Evolutionary conservation across 805 yeast species (phyloP), one percentile per base, ranked within the genome.

Genomic region (Phaffomyces antillensis): DNA sequence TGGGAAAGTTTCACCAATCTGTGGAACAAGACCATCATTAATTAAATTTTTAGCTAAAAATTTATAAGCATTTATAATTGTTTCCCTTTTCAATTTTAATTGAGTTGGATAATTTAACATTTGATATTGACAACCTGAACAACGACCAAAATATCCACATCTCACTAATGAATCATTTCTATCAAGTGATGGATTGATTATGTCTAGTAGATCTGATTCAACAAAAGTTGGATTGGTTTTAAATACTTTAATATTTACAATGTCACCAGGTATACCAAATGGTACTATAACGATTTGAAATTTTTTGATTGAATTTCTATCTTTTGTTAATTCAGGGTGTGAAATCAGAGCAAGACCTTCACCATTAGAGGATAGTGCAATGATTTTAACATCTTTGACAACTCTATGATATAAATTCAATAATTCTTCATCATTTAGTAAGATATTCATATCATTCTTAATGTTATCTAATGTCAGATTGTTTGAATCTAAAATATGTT

Each of bases 121-220:
- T 61, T 93, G 98, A 60, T 81, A 88, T 66, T 93, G 98, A 63
- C 98, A 90, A 4, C 98, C 98, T 1, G 96, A 86, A 62, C 97
- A 90, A 51, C 79, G 78, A 13, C 96, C 96, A 66, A 91, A 93
- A 66, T 93, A 93, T 51, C 77, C 73, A 66, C 96, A 88, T 52
- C 75, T 75, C 45, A 83, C 78, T 42, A 85, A 71, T 7, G 68
- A 60, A 53, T 85, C 82, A 48, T 86, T 71, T 40, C 77, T 66
- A 39, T 53, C 60, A 4, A 50, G 45, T 0, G 83, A 71, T 2
- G 68, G 55, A 49, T 65, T 44, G 3, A 67, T 54, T 5, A 87
- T 75, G 34, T 71, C 63, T 18, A 86, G 59, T 42, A 90, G 65
- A 59, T 91, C 97, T 11, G 85, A 71, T 56, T 86, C 95, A 41